Evolutionary conservation across 805 yeast genomes (phyloP).

Genomic region (Kurtzmaniella fragi): DNA sequence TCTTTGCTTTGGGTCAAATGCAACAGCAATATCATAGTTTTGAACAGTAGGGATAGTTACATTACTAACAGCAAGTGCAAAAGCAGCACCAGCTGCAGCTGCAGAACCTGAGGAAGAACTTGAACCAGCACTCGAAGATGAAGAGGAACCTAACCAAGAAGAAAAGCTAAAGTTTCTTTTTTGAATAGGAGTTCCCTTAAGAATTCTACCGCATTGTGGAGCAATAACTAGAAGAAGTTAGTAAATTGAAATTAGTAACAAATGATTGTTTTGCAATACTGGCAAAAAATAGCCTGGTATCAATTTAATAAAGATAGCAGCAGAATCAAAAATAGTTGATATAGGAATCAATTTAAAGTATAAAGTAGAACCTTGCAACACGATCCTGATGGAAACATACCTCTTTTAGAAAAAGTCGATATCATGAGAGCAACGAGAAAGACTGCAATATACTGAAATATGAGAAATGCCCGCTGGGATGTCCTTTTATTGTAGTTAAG

Average conservation of each 20-base stretch:
- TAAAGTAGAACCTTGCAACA: no score
- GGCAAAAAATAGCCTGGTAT: background rate
- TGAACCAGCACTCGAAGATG: constrained; percentile 12
- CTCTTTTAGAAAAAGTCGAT: constrained; percentile 3
- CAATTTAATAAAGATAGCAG: no score
- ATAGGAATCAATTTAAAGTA: no score
- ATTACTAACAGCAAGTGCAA: constrained; percentile 11
- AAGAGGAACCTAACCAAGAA: constrained; percentile 12
- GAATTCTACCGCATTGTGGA: constrained; percentile 3
- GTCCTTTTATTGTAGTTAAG: no score
- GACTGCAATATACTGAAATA: background rate
- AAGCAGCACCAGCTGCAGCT: constrained; percentile 10
- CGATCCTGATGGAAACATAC: constrained; percentile 1
- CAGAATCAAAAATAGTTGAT: no score
- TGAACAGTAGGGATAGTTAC: constrained; percentile 15
- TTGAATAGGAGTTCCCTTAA: constrained; percentile 6
- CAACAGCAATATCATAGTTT: constrained; percentile 57
- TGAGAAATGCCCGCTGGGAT: background rate
- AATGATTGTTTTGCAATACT: no score
- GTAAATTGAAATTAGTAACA: no score
- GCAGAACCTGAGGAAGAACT: constrained; percentile 17
- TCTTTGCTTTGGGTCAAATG: constrained; percentile 71
- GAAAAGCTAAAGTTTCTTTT: constrained; percentile 16
- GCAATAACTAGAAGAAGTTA: background rate
- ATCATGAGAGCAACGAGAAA: constrained; percentile 1